Percentiles rank a stretch among this genome's conserved stretches.
Evolutionary conservation across 495 filamentous ascomycete species (phyloP).

Genomic region (Cladorrhinum samala): DNA sequence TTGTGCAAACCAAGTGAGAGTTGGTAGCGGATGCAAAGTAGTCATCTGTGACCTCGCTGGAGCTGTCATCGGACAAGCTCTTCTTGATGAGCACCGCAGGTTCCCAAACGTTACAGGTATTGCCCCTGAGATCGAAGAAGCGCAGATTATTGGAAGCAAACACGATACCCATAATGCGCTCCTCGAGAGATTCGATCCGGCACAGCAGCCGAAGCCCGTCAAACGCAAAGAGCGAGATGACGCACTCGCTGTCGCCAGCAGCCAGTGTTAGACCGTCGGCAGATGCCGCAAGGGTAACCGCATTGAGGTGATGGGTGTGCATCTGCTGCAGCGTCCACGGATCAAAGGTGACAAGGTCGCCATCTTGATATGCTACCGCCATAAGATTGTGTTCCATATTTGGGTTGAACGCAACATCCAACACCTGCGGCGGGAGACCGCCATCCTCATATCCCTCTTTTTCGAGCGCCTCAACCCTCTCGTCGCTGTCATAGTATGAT

Average conservation of each 20-base stretch:
- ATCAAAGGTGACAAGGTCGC: conserved; percentile 15
- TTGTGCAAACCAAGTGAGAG: conserved; percentile 10
- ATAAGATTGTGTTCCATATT: conserved; percentile 17
- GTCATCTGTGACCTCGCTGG: conserved; percentile 17
- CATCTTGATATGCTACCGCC: conserved; percentile 21
- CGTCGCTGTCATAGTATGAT: conserved; percentile 17
- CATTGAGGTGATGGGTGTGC: conserved; percentile 11
- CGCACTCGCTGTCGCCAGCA: conserved; percentile 17
- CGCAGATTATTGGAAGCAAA: conserved; percentile 18
- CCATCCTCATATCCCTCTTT: conserved; percentile 19
- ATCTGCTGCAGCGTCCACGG: conserved; percentile 17
- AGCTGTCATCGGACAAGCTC: conserved; percentile 16
- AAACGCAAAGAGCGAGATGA: conserved; percentile 19
- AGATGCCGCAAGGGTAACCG: conserved; percentile 16
- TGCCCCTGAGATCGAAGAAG: conserved; percentile 17
- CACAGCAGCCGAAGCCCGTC: conserved; percentile 16
- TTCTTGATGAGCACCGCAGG: conserved; percentile 18
- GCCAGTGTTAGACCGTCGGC: conserved; percentile 19
- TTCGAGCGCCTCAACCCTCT: conserved; percentile 11
- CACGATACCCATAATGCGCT: conserved; percentile 18
- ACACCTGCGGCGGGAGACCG: conserved; percentile 11
- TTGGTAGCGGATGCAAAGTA: conserved; percentile 5
- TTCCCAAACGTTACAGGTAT: conserved; percentile 21
- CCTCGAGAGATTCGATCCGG: conserved; percentile 14
- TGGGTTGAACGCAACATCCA: conserved; percentile 19